These are phyloP conservation scores for Aureobasidium sp. DNA, from an alignment of 2,329 filamentous ascomycete genomes.

Conservation along the genomic window DNA sequence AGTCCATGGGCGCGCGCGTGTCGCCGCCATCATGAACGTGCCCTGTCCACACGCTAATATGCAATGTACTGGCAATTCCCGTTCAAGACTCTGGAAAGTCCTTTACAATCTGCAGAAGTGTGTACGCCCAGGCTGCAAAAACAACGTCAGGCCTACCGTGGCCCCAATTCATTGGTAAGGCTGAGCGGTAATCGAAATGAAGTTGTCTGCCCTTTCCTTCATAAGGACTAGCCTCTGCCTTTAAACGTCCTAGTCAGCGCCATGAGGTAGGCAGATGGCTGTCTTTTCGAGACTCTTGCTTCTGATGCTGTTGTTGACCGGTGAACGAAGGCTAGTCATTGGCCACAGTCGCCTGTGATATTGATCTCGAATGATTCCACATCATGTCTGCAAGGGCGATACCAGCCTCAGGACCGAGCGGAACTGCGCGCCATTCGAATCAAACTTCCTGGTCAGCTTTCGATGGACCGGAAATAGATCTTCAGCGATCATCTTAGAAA, in stretches of 20 bases:
- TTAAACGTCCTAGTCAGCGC: not conserved
- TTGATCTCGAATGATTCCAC: not conserved
- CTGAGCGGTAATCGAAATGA: not conserved
- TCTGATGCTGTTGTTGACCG: not conserved
- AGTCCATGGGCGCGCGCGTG: not conserved
- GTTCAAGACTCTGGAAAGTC: not conserved
- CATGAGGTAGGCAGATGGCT: not conserved
- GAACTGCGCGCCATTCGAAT: not conserved
- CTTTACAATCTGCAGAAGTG: not conserved
- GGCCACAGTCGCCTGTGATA: not conserved
- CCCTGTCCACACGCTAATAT: not conserved
- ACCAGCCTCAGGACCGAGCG: not conserved
- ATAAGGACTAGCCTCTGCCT: not conserved
- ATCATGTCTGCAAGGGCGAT: not conserved
- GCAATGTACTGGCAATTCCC: not conserved
- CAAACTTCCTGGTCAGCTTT: not conserved
- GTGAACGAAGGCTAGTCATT: not conserved
- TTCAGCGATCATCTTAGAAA: not conserved
- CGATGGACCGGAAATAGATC: not conserved
- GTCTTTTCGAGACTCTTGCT: not conserved
- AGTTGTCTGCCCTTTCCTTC: not conserved
- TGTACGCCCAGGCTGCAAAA: not conserved
- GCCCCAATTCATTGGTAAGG: not conserved
- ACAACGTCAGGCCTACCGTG: not conserved
- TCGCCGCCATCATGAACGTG: not conserved